Evolutionary conservation across 2,329 filamentous ascomycete genomes (phyloP).

Genomic region (Blastomyces silverae): DNA sequence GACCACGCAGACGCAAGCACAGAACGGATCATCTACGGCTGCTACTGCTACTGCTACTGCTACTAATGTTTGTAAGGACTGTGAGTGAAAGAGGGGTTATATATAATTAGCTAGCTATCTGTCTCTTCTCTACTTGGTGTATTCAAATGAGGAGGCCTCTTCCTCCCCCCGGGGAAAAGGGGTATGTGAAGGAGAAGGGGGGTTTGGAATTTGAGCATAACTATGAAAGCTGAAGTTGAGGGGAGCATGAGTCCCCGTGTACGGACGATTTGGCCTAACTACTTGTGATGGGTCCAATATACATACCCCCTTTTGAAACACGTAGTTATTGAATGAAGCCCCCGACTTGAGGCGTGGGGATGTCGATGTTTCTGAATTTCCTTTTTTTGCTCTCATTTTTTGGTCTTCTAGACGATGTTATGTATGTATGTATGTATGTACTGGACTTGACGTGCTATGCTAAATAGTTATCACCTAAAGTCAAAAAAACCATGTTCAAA

Average conservation of each 20-base stretch:
- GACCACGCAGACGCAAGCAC: not conserved
- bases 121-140: no score
- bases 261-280: no score
- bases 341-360: not conserved
- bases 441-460: not conserved
- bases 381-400: not conserved
- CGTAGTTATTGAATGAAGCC: not conserved
- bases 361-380: not conserved
- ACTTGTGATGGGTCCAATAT: no score
- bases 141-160: not conserved
- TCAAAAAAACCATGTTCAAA: not conserved
- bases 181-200: not conserved
- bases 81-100: not conserved
- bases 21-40: not conserved
- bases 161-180: no score
- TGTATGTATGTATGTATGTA: no score
- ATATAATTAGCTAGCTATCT: no score
- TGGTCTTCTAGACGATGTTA: not conserved
- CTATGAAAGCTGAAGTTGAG: not conserved
- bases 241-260: no score
- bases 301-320: not conserved
- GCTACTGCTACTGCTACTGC: not conserved
- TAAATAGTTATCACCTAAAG: not conserved
- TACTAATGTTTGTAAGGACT: conserved; percentile 11
- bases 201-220: not conserved